Base-by-base conservation (phyloP, 371 early-diverging fungal genomes). In the Mortierella polycephala region DNA sequence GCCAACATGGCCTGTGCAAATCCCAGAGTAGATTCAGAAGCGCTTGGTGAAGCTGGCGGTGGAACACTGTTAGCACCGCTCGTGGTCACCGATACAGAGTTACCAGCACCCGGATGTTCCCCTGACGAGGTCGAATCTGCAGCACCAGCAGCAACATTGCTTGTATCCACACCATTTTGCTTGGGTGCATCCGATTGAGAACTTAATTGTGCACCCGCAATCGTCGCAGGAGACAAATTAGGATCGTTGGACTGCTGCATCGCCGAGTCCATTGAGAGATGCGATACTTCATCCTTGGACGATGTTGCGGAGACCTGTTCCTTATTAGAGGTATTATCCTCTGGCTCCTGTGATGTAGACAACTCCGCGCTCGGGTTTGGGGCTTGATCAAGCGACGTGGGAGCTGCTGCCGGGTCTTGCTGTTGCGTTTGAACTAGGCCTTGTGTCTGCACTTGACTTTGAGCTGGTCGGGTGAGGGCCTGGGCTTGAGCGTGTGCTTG, bases 1-100 rank as follows among this genome's bases (percentile, higher is more conserved):
- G 74, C 67, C 74, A 71, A 53, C 71, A 68, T 71, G 10, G 75
- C 81, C 49, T 74, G 81, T 0, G 74, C 71, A 57, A 73, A 74
- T 10, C 77, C 68, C 10, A 76, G 30, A 5, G 71, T 76, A 9
- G 77, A 76, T 23, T 76, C 77, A 0, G 71, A 45, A 39, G 20
- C 57, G 37, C 41, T 37, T 18, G 71, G 14, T 0, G 73, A 54
- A 4, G 73, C 23, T 9, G 58, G 18, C 9, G 59, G 4, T 8
- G 57, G 69, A 18, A 53, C 52, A 7, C 18, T 13, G 40, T 21
- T 40, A 16, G 30, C 5, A 18, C n/a, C 49, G 20, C 56, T 18
- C 11, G 23, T 9, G 6, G 67, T 14, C n/a, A 10, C 21, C 8
- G 44, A 10, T 10, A 46, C 68, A 14, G 57, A 8, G 23, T 16